phyloP scores from a whole-genome alignment of 1,284 basidiomycete species.

The Naganishia albida region DNA sequence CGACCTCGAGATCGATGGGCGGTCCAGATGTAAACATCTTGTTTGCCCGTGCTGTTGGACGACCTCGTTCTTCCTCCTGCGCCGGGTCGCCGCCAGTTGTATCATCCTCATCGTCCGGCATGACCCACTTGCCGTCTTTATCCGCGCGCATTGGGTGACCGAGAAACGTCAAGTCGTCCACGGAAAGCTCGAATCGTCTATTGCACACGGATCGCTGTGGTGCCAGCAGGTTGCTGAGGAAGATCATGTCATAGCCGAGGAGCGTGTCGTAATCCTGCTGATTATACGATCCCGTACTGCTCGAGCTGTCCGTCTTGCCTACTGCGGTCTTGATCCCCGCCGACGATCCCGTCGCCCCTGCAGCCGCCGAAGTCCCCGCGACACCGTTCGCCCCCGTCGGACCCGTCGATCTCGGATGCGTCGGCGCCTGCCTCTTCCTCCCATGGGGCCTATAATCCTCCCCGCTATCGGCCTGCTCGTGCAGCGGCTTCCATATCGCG shows the following conservation, averaged over 20 bases:
- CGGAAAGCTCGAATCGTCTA: slow-evolving; percentile 87
- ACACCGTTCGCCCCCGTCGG: background rate
- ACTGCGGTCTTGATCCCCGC: slow-evolving; percentile 8
- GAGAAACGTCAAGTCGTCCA: slow-evolving; percentile 91
- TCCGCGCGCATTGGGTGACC: slow-evolving; percentile 89
- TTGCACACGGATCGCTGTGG: slow-evolving; percentile 81
- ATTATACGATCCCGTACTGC: slow-evolving; percentile 34
- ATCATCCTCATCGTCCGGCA: slow-evolving; percentile 37
- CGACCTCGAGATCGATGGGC: slow-evolving; percentile 23
- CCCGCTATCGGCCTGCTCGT: slow-evolving; percentile 16
- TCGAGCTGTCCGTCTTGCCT: slow-evolving; percentile 28
- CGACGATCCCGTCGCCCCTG: background rate
- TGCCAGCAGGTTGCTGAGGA: slow-evolving; percentile 78
- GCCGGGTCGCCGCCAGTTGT: slow-evolving; percentile 5
- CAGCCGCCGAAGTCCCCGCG: background rate
- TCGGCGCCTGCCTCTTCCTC: slow-evolving; percentile 19
- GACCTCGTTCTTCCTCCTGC: slow-evolving; percentile 28
- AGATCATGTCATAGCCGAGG: slow-evolving; percentile 77
- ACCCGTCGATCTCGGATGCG: background rate
- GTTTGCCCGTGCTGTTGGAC: slow-evolving; percentile 22
- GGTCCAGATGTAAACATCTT: slow-evolving; percentile 20
- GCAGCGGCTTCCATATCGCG: slow-evolving; percentile 34
- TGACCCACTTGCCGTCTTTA: slow-evolving; percentile 67
- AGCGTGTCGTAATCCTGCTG: slow-evolving; percentile 65
- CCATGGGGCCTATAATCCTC: slow-evolving; percentile 26